Evolutionary conservation across 2,329 filamentous ascomycete species (phyloP).

Genomic region (Leptographium procerum): DNA sequence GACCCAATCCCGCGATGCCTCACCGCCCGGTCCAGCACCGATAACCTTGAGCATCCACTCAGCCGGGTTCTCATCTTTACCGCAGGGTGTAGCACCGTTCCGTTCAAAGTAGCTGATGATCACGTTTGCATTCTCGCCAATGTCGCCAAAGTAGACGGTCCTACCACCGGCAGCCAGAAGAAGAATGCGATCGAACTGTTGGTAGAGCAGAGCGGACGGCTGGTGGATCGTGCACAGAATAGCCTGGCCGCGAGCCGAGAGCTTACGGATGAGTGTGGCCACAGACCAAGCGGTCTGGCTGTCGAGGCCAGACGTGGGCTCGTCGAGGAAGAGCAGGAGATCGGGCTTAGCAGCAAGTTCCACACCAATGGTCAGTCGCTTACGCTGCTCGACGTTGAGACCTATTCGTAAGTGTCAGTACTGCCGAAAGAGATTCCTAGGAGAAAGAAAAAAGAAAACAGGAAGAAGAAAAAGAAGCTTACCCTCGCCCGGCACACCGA

Average conservation of each 20-base stretch:
- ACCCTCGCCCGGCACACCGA: slow-evolving; percentile 72
- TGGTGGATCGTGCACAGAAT: slow-evolving; percentile 20
- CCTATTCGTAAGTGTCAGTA: no score
- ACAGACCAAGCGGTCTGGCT: slow-evolving; percentile 54
- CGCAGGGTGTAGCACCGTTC: slow-evolving; percentile 49
- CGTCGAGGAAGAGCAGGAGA: slow-evolving; percentile 49
- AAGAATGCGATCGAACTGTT: slow-evolving; percentile 12
- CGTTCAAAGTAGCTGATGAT: slow-evolving; percentile 23
- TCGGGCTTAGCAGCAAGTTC: slow-evolving; percentile 83
- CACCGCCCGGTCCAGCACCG: slow-evolving; percentile 51
- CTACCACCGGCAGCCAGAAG: slow-evolving; percentile 8
- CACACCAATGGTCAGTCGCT: slow-evolving; percentile 81
- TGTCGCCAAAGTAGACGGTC: slow-evolving; percentile 12
- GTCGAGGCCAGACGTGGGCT: slow-evolving; percentile 52
- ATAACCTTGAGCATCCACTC: slow-evolving; percentile 65
- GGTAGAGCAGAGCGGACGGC: slow-evolving; percentile 11
- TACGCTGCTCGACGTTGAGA: slow-evolving; percentile 59
- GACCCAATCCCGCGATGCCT: slow-evolving; percentile 53
- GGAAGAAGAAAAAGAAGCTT: background rate
- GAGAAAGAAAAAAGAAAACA: background rate
- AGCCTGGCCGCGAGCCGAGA: slow-evolving; percentile 27
- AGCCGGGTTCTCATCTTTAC: slow-evolving; percentile 61
- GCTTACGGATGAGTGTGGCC: slow-evolving; percentile 47
- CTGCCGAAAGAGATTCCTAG: background rate
- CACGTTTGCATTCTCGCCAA: slow-evolving; percentile 57